phyloP scores from a whole-genome alignment of 257 asterid species.

The Verbena officinalis region DNA sequence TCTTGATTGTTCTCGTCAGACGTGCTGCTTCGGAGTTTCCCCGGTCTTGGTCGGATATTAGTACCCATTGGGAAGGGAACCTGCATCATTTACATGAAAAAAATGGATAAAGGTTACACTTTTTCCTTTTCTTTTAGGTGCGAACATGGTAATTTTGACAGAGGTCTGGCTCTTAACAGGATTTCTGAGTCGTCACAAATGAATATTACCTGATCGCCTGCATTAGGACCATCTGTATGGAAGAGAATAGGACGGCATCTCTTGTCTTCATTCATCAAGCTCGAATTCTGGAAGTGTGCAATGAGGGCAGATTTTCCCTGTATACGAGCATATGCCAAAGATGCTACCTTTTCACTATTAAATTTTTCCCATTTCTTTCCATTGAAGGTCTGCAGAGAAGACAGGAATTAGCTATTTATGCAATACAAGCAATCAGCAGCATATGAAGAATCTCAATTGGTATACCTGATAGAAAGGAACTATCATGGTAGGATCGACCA shows the following conservation, averaged over 20 bases:
- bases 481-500: slow-evolving; percentile 86
- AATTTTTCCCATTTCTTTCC: slow-evolving; percentile 99
- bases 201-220: slow-evolving; percentile 90
- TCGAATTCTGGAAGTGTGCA: slow-evolving; percentile 98
- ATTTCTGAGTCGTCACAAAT: too few species aligned
- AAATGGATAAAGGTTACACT: not conserved
- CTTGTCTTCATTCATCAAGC: slow-evolving; percentile 99
- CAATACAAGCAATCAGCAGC: slow-evolving; percentile 19
- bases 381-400: slow-evolving; percentile 68
- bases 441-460: slow-evolving; percentile 11
- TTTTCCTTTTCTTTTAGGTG: too few species aligned
- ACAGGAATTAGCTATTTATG: slow-evolving; percentile 9
- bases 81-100: slow-evolving; percentile 38
- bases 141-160: slow-evolving; percentile 8
- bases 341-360: slow-evolving; percentile 97
- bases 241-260: slow-evolving; percentile 97
- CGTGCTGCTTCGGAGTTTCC: slow-evolving; percentile 58
- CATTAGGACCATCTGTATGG: slow-evolving; percentile 99
- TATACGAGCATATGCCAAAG: slow-evolving; percentile 96
- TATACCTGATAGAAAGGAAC: slow-evolving; percentile 85
- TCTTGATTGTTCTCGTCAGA: slow-evolving; percentile 72
- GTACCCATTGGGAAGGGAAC: slow-evolving; percentile 99
- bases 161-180: not conserved
- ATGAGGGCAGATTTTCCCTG: slow-evolving; percentile 96
- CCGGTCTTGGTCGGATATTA: slow-evolving; percentile 73